Base-by-base conservation (phyloP, 2,329 filamentous ascomycete genomes). In the Neofusicoccum sp. region DNA sequence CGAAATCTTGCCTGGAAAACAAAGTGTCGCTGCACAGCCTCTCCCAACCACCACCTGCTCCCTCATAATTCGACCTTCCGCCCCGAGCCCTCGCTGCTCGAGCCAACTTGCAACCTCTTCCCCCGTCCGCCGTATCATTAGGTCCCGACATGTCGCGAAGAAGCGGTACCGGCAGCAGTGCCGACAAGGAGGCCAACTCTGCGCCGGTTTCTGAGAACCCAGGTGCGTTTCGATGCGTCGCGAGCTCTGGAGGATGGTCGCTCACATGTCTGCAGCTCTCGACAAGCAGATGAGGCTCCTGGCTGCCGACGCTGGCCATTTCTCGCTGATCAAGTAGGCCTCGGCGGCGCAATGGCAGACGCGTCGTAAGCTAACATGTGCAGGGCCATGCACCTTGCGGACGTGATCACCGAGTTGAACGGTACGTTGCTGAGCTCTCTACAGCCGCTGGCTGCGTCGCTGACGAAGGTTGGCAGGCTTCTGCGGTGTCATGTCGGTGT, bases 401-500 rank as follows among this genome's bases (percentile, higher is more conserved):
- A 96, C 78, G 82, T 93, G 71, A 92, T 97, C 79, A 93, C 92
- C 34, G 87, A 94, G 77, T 77, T 94, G 76, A 91, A 96, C 76
- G 85, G 92, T 79, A 74, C 45, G 66, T 39, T 11, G 28, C 22
- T 11, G 4, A 9, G 16, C 8, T 14, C 9, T 14, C 34, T 5
- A 7, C 4, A 6, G 5, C 14, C 6, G 44, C 28, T 28, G 47
- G n/a, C n/a, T 9, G 28, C 39, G 14, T 33, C 9, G 54, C 48
- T 56, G 31, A 52, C 58, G 37, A 37, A 6, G 11, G 9, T 33
- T 63, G 8, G 33, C 64, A 88, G 90, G 91, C 67, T 90, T 93
- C 77, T 95, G 92, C 79, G 92, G 92, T 67, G 87, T 97, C 77
- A 94, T 97, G 89, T 97, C 94, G 74, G 87, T 99, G 74, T 93